Evolutionary conservation across 2,329 filamentous ascomycete genomes (phyloP).

Genomic region (Aspergillus sp.): DNA sequence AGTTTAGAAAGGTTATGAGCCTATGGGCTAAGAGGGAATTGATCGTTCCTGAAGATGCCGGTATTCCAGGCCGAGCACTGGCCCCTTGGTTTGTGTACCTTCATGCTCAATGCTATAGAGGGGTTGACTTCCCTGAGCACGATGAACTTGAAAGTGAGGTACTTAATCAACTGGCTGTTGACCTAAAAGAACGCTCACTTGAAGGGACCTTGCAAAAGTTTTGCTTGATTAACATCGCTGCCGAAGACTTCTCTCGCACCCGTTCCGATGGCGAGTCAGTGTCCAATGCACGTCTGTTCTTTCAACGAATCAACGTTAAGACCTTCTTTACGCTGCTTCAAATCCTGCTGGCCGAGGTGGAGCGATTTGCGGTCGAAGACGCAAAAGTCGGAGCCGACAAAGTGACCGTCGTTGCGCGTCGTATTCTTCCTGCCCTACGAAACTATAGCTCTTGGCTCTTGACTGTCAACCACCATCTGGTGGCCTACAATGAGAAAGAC

Average conservation of each 20-base stretch:
- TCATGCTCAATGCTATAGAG: slow-evolving; percentile 82
- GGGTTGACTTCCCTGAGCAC: slow-evolving; percentile 73
- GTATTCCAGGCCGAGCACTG: slow-evolving; percentile 61
- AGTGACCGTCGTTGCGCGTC: slow-evolving; percentile 62
- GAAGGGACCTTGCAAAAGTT: slow-evolving; percentile 75
- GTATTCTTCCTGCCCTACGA: slow-evolving; percentile 66
- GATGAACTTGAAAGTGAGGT: slow-evolving; percentile 86
- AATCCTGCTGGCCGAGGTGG: slow-evolving; percentile 71
- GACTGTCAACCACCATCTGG: slow-evolving; percentile 58
- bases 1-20: slow-evolving; percentile 70
- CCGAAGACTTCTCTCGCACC: slow-evolving; percentile 72
- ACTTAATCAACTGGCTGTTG: slow-evolving; percentile 73
- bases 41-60: slow-evolving; percentile 54
- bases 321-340: slow-evolving; percentile 75
- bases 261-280: slow-evolving; percentile 65
- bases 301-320: slow-evolving; percentile 76
- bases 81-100: slow-evolving; percentile 82
- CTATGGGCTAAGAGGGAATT: slow-evolving; percentile 62
- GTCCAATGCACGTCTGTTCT: slow-evolving; percentile 56
- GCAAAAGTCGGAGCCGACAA: slow-evolving; percentile 48
- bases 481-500: slow-evolving; percentile 57
- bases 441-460: slow-evolving; percentile 72
- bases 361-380: slow-evolving; percentile 58
- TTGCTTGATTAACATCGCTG: slow-evolving; percentile 82
- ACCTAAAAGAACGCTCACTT: slow-evolving; percentile 70